These are phyloP conservation scores for Obelidium mucronatum DNA, from an alignment of 192 early-diverging fungal species.

Conservation along the genomic window DNA sequence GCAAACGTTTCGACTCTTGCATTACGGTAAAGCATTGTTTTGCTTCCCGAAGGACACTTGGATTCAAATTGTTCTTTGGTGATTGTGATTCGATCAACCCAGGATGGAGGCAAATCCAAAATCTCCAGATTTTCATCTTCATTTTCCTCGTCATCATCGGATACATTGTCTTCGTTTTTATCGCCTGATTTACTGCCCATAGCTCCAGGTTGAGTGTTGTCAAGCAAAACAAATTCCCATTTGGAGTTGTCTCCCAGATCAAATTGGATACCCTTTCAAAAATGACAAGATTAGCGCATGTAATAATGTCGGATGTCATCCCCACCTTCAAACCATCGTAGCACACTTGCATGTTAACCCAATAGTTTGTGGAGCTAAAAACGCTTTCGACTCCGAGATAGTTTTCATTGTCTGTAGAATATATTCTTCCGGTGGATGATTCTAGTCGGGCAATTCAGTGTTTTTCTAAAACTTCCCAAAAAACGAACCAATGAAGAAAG, in stretches of 20 bases:
- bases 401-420: conserved; percentile 55
- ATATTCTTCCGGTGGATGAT: conserved; percentile 57
- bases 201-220: conserved; percentile 60
- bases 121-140: conserved; percentile 48
- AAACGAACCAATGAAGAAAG: conserved; percentile 63
- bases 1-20: conserved; percentile 64
- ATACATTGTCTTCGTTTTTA: conserved; percentile 44
- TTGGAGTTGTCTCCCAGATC: conserved; percentile 67
- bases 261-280: conserved; percentile 61
- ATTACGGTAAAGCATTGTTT: conserved; percentile 56
- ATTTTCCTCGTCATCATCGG: conserved; percentile 51
- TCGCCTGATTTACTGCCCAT: conserved; percentile 38
- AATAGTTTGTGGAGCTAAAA: conserved; percentile 62
- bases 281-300: neutral
- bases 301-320: neutral
- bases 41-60: conserved; percentile 58
- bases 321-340: conserved; percentile 62
- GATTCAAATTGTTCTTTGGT: conserved; percentile 60
- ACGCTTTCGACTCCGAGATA: conserved; percentile 69
- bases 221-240: conserved; percentile 68
- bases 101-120: conserved; percentile 62
- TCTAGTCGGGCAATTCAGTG: conserved; percentile 38
- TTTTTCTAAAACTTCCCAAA: too few relatives aligned
- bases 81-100: conserved; percentile 58
- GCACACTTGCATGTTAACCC: conserved; percentile 72